Evolutionary conservation across 2,329 filamentous ascomycete species (phyloP).

Genomic region (Cordyceps tenuipes): DNA sequence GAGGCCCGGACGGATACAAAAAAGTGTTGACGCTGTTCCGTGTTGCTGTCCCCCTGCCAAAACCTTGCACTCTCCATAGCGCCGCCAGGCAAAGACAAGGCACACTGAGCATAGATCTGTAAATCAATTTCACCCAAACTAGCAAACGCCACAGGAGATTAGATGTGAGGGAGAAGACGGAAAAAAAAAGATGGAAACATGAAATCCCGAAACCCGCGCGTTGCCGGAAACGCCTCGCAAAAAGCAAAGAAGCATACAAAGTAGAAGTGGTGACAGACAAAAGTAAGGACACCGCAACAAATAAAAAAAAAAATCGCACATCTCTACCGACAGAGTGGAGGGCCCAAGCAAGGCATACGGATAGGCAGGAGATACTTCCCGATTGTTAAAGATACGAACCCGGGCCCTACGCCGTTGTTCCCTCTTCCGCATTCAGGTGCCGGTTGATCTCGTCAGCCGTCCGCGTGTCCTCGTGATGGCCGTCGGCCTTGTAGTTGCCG

Average conservation of each 20-base stretch:
- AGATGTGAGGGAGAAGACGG: background rate
- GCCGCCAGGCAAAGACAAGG: background rate
- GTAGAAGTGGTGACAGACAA: background rate
- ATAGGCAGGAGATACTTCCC: too few relatives aligned
- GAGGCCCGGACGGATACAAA: background rate
- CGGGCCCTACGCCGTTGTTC: conserved; percentile 13
- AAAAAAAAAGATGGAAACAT: background rate
- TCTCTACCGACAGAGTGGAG: conserved; percentile 9
- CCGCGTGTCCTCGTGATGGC: conserved; percentile 33
- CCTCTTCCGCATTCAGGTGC: conserved; percentile 38
- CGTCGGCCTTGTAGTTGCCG: conserved; percentile 28
- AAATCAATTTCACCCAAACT: background rate
- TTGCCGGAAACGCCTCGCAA: background rate
- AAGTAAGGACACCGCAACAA: background rate
- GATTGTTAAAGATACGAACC: background rate
- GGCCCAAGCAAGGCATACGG: background rate
- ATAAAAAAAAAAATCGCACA: background rate
- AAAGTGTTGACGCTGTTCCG: background rate
- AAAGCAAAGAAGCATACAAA: background rate
- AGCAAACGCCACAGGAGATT: conserved; percentile 16
- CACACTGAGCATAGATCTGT: background rate
- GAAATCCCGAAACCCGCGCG: background rate
- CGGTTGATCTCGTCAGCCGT: conserved; percentile 47
- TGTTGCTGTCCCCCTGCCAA: background rate
- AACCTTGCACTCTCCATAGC: background rate